Evolutionary conservation across 2,329 filamentous ascomycete species (phyloP).

Genomic region (Biscogniauxia mediterranea): DNA sequence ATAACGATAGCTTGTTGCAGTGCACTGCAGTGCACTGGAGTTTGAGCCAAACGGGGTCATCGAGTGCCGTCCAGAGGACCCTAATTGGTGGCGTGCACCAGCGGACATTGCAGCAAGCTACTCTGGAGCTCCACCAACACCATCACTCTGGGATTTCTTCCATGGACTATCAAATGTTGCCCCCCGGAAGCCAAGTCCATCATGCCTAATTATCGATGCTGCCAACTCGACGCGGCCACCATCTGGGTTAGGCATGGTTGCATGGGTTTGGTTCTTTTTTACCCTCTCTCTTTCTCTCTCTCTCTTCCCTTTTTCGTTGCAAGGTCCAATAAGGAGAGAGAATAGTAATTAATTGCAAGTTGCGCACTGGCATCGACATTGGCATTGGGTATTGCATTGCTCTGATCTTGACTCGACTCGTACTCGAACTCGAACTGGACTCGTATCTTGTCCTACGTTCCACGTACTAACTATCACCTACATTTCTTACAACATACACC

Average conservation of each 20-base stretch:
- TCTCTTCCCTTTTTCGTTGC: too few relatives aligned
- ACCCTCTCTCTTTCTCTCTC: too few relatives aligned
- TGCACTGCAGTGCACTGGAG: background rate
- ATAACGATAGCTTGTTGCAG: background rate
- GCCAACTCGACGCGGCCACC: conserved; percentile 17
- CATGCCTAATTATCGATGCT: conserved; percentile 24
- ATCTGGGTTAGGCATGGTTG: conserved; percentile 25
- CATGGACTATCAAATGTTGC: conserved; percentile 1
- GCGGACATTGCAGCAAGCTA: conserved; percentile 2
- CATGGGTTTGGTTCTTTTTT: conserved; percentile 17
- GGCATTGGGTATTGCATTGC: background rate
- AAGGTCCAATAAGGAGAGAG: conserved; percentile 24
- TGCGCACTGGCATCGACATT: conserved; percentile 15
- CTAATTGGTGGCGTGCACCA: conserved; percentile 5
- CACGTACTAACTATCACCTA: background rate
- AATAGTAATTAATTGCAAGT: conserved; percentile 22
- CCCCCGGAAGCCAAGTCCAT: conserved; percentile 19
- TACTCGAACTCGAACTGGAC: background rate
- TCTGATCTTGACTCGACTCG: too few relatives aligned
- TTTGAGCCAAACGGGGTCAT: conserved; percentile 6
- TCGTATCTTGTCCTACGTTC: background rate
- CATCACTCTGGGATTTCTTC: conserved; percentile 3
- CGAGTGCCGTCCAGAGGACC: conserved; percentile 1
- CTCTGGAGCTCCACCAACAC: background rate
- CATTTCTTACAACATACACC: too few relatives aligned